Conservation (phyloP, 2,329 filamentous ascomycete genomes). For the Monosporascus cannonballus region DNA sequence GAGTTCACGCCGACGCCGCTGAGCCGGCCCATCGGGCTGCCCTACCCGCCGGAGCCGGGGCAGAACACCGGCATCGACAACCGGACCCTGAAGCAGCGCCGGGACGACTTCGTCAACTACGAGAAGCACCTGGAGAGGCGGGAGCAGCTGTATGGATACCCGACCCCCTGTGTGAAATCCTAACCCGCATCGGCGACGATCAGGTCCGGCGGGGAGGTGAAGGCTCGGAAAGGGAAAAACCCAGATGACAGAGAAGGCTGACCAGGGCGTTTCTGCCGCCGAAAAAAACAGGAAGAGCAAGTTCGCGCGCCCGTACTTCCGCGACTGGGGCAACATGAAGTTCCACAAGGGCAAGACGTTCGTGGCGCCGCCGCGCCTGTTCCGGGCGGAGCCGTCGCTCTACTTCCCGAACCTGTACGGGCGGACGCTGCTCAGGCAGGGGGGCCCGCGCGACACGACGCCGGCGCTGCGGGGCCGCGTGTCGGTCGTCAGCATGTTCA, state of each 20-base stretch:
- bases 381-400: constrained; percentile 73
- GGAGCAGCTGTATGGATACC: constrained; percentile 58
- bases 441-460: constrained; percentile 61
- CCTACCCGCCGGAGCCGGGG: constrained; percentile 63
- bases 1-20: constrained; percentile 55
- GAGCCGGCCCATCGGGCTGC: constrained; percentile 75
- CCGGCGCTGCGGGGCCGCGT: constrained; percentile 65
- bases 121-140: constrained; percentile 76
- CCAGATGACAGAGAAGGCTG: not conserved
- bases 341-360: constrained; percentile 89
- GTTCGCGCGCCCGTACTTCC: constrained; percentile 85
- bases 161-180: not conserved
- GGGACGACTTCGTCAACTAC: constrained; percentile 77
- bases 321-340: constrained; percentile 83
- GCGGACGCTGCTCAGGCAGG: constrained; percentile 59
- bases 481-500: constrained; percentile 75
- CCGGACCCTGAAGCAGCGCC: constrained; percentile 60
- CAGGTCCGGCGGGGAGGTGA: too few relatives aligned
- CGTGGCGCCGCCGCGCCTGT: constrained; percentile 75
- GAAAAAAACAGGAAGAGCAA: constrained; percentile 56
- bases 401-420: constrained; percentile 93
- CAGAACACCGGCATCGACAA: constrained; percentile 76
- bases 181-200: too few relatives aligned
- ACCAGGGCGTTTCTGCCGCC: not conserved
- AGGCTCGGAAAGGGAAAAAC: too few relatives aligned